Evolutionary conservation across 2,329 filamentous ascomycete genomes (phyloP).

Genomic region (Phialophora tarda): DNA sequence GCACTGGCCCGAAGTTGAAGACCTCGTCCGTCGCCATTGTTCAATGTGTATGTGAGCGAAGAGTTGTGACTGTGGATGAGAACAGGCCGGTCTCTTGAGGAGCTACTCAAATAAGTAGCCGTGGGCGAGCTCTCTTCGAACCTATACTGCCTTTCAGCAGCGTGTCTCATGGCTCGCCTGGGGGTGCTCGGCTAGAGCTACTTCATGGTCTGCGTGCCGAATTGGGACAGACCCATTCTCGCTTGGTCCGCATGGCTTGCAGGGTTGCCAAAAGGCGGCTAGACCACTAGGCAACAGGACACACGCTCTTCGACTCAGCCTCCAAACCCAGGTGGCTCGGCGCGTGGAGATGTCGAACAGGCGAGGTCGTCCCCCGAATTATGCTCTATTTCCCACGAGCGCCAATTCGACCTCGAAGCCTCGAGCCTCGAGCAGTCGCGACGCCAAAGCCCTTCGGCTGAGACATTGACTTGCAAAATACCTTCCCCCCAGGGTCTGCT

Average conservation of each 20-base stretch:
- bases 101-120: slow-evolving; percentile 1
- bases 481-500: not conserved
- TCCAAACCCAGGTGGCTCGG: slow-evolving; percentile 2
- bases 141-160: not conserved
- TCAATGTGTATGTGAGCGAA: not conserved
- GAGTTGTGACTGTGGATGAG: not conserved
- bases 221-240: slow-evolving; percentile 1
- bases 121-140: not conserved
- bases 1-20: slow-evolving; percentile 19
- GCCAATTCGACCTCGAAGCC: not conserved
- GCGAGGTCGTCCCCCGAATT: not conserved
- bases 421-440: slow-evolving; percentile 6
- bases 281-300: not conserved
- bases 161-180: not conserved
- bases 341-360: not conserved
- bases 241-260: slow-evolving; percentile 5
- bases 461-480: not conserved
- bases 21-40: slow-evolving; percentile 14
- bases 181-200: not conserved
- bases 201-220: not conserved
- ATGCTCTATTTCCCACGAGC: not conserved
- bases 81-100: not conserved
- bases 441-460: not conserved
- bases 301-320: slow-evolving; percentile 1
- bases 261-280: not conserved